A percentile compares a stretch with the other conserved stretches of the same genome.
Conservation (phyloP, 176 grass and related monocot genomes). For the Puccinellia tenuiflora region DNA sequence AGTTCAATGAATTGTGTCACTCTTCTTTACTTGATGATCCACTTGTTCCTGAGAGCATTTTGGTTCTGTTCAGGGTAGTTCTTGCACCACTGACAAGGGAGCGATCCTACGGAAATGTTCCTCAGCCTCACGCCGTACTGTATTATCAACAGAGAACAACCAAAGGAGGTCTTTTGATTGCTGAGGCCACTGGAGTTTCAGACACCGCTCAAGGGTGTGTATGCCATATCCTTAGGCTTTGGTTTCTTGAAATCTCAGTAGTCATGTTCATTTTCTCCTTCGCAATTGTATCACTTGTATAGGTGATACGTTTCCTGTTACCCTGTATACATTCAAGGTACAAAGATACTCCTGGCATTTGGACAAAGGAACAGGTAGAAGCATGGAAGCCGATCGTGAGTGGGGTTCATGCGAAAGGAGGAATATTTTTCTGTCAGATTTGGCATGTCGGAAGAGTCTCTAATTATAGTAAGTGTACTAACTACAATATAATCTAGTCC, state of each 20-base stretch:
- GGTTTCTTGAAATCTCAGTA: neutral
- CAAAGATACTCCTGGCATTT: conserved; percentile 53
- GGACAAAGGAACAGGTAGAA: conserved; percentile 65
- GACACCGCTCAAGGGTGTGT: conserved; percentile 65
- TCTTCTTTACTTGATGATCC: neutral
- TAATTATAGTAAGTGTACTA: conserved; percentile 33
- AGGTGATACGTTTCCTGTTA: neutral
- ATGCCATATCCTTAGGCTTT: neutral
- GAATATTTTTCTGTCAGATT: conserved; percentile 64
- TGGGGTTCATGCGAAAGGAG: conserved; percentile 49
- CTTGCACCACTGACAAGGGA: conserved; percentile 44
- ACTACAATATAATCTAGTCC: neutral
- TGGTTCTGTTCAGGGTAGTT: neutral
- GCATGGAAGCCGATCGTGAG: conserved; percentile 65
- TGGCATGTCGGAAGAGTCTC: conserved; percentile 61
- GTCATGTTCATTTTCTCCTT: neutral
- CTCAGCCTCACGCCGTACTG: conserved; percentile 48
- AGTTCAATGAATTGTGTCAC: neutral
- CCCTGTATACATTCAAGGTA: conserved; percentile 37
- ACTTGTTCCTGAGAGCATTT: neutral
- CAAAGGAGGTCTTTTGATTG: conserved; percentile 49
- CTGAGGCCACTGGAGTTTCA: conserved; percentile 63
- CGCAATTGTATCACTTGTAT: neutral
- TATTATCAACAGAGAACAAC: conserved; percentile 55
- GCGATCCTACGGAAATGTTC: conserved; percentile 36